A percentile compares a stretch with the other conserved stretches of the same genome.
Evolutionary conservation across 768 basidiomycete species (phyloP).

Genomic region (Sporobolomyces roseus): DNA sequence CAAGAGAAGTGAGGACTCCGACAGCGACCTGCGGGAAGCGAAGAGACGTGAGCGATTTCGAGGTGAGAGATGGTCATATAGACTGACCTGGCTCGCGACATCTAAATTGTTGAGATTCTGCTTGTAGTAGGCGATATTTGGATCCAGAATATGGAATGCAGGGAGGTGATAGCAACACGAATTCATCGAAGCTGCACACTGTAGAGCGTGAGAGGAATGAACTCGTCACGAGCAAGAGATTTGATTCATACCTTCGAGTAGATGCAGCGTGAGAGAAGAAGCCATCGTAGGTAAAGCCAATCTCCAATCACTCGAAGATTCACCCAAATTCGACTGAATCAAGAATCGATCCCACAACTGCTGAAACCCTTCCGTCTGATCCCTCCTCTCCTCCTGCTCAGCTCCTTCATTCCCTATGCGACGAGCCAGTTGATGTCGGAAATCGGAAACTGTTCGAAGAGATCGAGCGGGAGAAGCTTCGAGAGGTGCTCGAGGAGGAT

Average conservation of each 20-base stretch:
- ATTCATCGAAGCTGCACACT: constrained; percentile 27
- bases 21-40: constrained; percentile 23
- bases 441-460: constrained; percentile 12
- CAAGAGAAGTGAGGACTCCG: constrained; percentile 34
- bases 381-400: background rate
- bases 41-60: background rate
- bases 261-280: constrained; percentile 28
- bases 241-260: constrained; percentile 22
- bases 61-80: background rate
- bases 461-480: background rate
- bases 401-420: background rate
- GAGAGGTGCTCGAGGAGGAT: background rate
- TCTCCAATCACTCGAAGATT: constrained; percentile 28
- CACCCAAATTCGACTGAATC: constrained; percentile 23
- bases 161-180: constrained; percentile 41
- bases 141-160: constrained; percentile 32
- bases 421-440: constrained; percentile 20
- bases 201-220: too few relatives aligned
- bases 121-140: constrained; percentile 16
- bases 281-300: constrained; percentile 36
- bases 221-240: background rate
- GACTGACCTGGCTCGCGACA: constrained; percentile 25
- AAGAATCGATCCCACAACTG: constrained; percentile 29
- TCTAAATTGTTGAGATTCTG: constrained; percentile 25
- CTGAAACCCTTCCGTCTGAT: background rate